phyloP scores from a whole-genome alignment of 2,329 filamentous ascomycete species.

The Aspergillus neotritici region DNA sequence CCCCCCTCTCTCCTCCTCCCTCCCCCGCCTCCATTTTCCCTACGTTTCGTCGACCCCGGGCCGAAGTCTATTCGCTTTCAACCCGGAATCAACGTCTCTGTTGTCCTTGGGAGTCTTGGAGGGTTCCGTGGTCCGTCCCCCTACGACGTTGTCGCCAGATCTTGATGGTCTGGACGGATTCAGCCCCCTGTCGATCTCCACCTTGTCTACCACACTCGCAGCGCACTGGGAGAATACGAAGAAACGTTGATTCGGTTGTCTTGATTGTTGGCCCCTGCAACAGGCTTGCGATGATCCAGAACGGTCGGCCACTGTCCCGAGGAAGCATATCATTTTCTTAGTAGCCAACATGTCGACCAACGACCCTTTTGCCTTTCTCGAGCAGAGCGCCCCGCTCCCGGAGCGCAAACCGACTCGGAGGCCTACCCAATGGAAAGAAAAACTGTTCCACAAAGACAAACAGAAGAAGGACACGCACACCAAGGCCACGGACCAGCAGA shows the following conservation, averaged over 20 bases:
- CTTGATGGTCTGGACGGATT: conserved; percentile 1
- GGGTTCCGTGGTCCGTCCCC: too few relatives aligned
- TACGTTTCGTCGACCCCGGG: neutral
- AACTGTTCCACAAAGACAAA: conserved; percentile 45
- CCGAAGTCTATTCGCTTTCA: neutral
- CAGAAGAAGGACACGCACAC: conserved; percentile 28
- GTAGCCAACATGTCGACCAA: conserved; percentile 29
- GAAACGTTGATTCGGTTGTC: neutral
- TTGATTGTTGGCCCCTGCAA: neutral
- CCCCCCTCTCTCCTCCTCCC: neutral
- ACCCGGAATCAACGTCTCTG: too few relatives aligned
- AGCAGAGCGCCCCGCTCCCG: conserved; percentile 14
- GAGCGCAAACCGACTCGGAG: conserved; percentile 31
- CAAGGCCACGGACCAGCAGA: conserved; percentile 39
- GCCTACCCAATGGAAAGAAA: conserved; percentile 43
- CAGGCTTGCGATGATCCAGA: conserved; percentile 30
- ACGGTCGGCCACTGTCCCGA: conserved; percentile 1
- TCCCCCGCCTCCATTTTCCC: neutral
- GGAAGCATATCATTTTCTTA: conserved; percentile 6
- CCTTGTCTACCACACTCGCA: conserved; percentile 4
- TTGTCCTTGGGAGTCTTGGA: too few relatives aligned
- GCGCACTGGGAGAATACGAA: conserved; percentile 8
- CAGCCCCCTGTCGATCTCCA: conserved; percentile 19
- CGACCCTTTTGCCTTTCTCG: conserved; percentile 34
- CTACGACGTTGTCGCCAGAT: neutral